A percentile compares a stretch with the other conserved stretches of the same genome.
These are phyloP conservation scores for Inonotus obliquus DNA, from an alignment of 1,284 basidiomycete genomes.

Conservation along the genomic window DNA sequence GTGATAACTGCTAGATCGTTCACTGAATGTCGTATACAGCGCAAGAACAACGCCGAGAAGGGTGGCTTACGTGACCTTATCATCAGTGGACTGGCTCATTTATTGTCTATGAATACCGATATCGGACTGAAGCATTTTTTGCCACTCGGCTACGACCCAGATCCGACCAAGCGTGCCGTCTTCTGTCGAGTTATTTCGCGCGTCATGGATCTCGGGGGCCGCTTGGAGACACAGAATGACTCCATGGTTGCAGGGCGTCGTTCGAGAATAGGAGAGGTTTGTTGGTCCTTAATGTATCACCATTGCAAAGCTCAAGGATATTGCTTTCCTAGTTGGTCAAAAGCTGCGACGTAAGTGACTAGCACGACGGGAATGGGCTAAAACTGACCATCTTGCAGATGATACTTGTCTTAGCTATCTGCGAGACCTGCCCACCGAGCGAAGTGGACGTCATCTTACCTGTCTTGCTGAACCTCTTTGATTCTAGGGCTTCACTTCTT, in stretches of 20 bases:
- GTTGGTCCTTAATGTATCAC: slow-evolving; percentile 22
- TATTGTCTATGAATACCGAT: slow-evolving; percentile 84
- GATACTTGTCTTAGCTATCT: slow-evolving; percentile 78
- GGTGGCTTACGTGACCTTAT: slow-evolving; percentile 58
- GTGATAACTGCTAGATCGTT: not conserved
- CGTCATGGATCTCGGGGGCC: slow-evolving; percentile 77
- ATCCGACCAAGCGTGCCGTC: slow-evolving; percentile 70
- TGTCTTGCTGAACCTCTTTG: slow-evolving; percentile 84
- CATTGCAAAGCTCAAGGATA: not conserved
- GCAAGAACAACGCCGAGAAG: slow-evolving; percentile 2
- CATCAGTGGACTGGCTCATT: slow-evolving; percentile 73
- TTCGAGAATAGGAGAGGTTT: slow-evolving; percentile 62
- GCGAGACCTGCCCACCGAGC: slow-evolving; percentile 73
- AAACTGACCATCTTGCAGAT: slow-evolving; percentile 39
- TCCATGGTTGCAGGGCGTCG: slow-evolving; percentile 48
- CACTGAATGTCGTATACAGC: not conserved
- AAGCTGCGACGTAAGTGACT: slow-evolving; percentile 58
- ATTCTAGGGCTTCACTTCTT: slow-evolving; percentile 71
- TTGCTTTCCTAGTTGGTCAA: slow-evolving; percentile 54
- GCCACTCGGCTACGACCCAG: slow-evolving; percentile 72
- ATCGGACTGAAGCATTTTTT: slow-evolving; percentile 88
- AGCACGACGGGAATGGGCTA: not conserved
- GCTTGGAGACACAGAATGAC: slow-evolving; percentile 58
- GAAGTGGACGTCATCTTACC: slow-evolving; percentile 84
- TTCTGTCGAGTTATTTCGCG: slow-evolving; percentile 88